Evolutionary conservation across 257 asterid genomes (phyloP).

Genomic region (Rauvolfia tetraphylla): DNA sequence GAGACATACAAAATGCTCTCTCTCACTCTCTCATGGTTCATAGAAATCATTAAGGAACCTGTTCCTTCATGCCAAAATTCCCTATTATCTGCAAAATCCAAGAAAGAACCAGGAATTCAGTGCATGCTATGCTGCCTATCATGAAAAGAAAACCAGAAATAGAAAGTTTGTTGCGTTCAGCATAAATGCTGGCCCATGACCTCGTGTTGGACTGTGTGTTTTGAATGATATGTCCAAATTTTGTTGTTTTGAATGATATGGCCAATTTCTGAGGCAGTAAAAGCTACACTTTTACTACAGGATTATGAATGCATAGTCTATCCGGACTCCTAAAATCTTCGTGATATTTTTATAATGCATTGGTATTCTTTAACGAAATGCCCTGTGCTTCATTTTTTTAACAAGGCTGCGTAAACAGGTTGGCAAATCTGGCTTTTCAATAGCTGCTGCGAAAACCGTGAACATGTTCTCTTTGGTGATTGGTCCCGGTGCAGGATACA

Average conservation of each 20-base stretch:
- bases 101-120: not conserved
- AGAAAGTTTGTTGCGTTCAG: not conserved
- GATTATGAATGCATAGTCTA: not conserved
- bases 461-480: conserved; percentile 58
- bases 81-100: not conserved
- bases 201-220: not conserved
- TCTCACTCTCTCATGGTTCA: not conserved
- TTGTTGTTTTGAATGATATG: not conserved
- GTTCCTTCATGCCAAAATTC: not conserved
- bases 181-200: not conserved
- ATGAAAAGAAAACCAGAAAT: not conserved
- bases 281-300: not conserved
- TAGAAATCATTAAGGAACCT: not conserved
- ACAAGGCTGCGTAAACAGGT: conserved; percentile 37
- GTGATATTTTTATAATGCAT: not conserved
- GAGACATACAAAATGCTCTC: not conserved
- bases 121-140: not conserved
- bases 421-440: conserved; percentile 72
- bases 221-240: not conserved
- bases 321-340: not conserved
- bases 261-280: not conserved
- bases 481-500: conserved; percentile 96
- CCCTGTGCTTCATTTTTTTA: not conserved
- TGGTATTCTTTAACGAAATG: not conserved
- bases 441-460: conserved; percentile 52